A percentile compares a stretch with the other conserved stretches of the same genome.
These are phyloP conservation scores for Bonia amplexicaulis DNA, from an alignment of 176 grass and related monocot genomes.

Conservation along the genomic window DNA sequence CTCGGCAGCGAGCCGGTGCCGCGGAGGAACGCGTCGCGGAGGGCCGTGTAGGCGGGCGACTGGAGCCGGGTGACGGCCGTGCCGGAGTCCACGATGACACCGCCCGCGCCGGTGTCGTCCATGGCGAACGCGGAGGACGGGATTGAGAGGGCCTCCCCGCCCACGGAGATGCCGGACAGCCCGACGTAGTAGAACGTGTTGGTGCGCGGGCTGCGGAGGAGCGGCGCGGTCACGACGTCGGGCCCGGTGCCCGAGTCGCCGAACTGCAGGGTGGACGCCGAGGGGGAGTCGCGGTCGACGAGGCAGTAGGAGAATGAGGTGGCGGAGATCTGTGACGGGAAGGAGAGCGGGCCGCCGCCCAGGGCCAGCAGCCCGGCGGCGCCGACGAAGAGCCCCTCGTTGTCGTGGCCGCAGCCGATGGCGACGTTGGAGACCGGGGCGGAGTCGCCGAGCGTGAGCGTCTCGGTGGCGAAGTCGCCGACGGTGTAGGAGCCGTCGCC, in stretches of 20 bases:
- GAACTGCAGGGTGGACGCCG: constrained; percentile 76
- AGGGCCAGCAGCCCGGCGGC: constrained; percentile 70
- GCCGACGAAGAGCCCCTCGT: constrained; percentile 89
- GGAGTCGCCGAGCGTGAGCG: constrained; percentile 62
- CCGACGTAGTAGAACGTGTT: constrained; percentile 87
- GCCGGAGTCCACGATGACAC: constrained; percentile 95
- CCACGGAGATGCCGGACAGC: constrained; percentile 55
- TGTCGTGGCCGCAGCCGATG: constrained; percentile 94
- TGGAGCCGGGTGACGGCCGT: constrained; percentile 67
- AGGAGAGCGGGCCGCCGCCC: constrained; percentile 68
- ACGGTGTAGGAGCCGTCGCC: constrained; percentile 97
- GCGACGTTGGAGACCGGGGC: constrained; percentile 42
- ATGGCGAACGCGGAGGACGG: constrained; percentile 49
- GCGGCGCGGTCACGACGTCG: constrained; percentile 45
- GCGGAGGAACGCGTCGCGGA: constrained; percentile 54
- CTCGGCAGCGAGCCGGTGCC: constrained; percentile 46
- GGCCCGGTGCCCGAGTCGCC: neutral
- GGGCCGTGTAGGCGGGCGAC: constrained; percentile 34
- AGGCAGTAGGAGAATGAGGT: constrained; percentile 90
- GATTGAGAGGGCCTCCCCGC: constrained; percentile 57
- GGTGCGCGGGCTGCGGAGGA: constrained; percentile 48
- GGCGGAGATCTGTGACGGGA: constrained; percentile 87
- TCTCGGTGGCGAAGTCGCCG: constrained; percentile 84
- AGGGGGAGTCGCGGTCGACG: constrained; percentile 84
- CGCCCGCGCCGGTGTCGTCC: constrained; percentile 55